Evolutionary conservation across 2,329 filamentous ascomycete species (phyloP), one percentile per base, ranked within the genome.

Genomic region (Zymoseptoria brevis): DNA sequence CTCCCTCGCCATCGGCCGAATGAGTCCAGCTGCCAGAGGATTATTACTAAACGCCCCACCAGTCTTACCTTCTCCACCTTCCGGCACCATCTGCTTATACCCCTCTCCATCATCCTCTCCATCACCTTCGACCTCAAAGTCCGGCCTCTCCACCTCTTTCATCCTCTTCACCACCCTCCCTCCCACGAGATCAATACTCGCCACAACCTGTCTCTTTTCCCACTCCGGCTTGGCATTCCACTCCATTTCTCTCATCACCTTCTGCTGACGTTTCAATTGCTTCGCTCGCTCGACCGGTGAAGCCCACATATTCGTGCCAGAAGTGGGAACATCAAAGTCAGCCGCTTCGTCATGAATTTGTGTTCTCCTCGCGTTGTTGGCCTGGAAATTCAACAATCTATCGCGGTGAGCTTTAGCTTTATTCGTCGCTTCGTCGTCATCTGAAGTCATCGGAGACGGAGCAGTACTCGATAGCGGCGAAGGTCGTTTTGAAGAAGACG

Each of bases 321-420:
- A 73, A 68, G 56, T 78, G 0, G 85, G 83, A 0, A 83, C 83
- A 65, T 89, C 86, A 64, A 84, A 87, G 69, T 89, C 87, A 1
- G 86, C 84, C 0, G 90, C 91, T 75, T 96, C 91, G 68, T 96
- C 92, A 45, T 90, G 84, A 16, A 96, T 87, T 16, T 86, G 89
- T 1, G 92, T 96, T 50, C 92, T 81, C 60, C 83, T 83, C 0
- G 90, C 90, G 65, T 96, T 96, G 68, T 96, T 87, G 0, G 89
- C 86, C 72, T 96, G 92, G 72, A 90, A 96, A 1, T 80, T 81
- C 9, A 96, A 81, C 0, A 96, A 80, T 68, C 83, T 89, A 71
- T 96, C 91, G 16, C 91, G 81, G 68, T 96, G 91, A 64, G 87
- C 85, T 58, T 86, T 83, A 0, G 90, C 90, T 63, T 84, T 86